Percentiles rank a stretch among this genome's conserved stretches.
These are phyloP conservation scores for Acanthamoeba lenticulata DNA, from an alignment of 208 protist genomes.

Conservation along the genomic window DNA sequence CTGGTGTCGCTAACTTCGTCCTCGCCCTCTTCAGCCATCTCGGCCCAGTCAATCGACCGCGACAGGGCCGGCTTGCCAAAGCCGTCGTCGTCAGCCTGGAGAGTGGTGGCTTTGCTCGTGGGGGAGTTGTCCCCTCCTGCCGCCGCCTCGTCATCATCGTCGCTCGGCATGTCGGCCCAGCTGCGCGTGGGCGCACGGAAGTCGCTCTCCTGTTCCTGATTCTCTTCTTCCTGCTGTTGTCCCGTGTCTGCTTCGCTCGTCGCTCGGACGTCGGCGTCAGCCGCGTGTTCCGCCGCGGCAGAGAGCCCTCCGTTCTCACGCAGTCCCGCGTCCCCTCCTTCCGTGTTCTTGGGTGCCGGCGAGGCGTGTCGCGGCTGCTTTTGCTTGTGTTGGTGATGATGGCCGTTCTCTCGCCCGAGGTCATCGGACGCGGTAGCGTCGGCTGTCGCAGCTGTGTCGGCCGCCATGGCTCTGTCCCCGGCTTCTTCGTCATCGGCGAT, in stretches of 20 bases:
- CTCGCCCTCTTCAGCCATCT: conserved; percentile 29
- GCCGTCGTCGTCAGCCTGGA: not conserved
- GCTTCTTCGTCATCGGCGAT: no score
- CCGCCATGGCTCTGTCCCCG: not conserved
- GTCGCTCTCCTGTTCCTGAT: not conserved
- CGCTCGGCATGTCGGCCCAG: conserved; percentile 13
- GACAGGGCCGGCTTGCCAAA: not conserved
- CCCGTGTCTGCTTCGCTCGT: not conserved
- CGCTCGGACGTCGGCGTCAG: not conserved
- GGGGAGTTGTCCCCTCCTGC: not conserved
- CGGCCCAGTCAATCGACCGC: conserved; percentile 16
- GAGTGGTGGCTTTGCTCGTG: not conserved
- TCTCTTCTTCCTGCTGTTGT: not conserved
- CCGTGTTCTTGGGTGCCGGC: no score
- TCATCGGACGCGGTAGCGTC: not conserved
- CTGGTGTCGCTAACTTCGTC: conserved; percentile 16
- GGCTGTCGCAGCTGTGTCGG: not conserved
- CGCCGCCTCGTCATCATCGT: not conserved
- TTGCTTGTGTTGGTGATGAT: not conserved
- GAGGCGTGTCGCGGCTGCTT: no score
- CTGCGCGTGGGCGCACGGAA: not conserved
- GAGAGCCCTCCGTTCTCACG: no score
- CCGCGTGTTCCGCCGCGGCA: not conserved
- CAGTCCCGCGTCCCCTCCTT: no score
- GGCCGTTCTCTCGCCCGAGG: not conserved